Evolutionary conservation across 2,329 filamentous ascomycete species (phyloP).

Genomic region (Diaporthe australafricana): DNA sequence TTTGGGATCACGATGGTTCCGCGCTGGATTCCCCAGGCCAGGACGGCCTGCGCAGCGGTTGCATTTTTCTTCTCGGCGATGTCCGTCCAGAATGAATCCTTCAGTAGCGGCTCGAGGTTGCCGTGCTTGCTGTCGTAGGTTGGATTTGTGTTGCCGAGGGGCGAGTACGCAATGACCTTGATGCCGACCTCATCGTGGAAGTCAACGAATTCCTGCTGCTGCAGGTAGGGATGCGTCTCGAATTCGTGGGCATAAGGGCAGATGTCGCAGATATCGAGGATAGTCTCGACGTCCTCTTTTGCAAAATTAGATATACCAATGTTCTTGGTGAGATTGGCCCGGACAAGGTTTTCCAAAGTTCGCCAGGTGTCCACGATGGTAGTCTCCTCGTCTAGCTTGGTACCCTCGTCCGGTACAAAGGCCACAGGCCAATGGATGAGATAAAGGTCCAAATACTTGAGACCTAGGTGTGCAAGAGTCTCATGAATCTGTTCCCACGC

Average conservation of each 20-base stretch:
- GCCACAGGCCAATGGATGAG: slow-evolving; percentile 65
- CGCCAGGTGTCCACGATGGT: slow-evolving; percentile 62
- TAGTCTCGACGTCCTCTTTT: slow-evolving; percentile 49
- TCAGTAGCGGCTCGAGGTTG: slow-evolving; percentile 48
- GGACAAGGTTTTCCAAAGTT: slow-evolving; percentile 66
- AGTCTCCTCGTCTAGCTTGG: slow-evolving; percentile 45
- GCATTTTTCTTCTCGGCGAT: slow-evolving; percentile 54
- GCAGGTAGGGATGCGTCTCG: slow-evolving; percentile 64
- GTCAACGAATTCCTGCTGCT: slow-evolving; percentile 60
- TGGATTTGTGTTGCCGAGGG: slow-evolving; percentile 64
- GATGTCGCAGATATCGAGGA: slow-evolving; percentile 56
- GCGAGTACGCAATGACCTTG: slow-evolving; percentile 58
- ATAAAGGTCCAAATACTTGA: slow-evolving; percentile 64
- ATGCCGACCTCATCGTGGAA: slow-evolving; percentile 57
- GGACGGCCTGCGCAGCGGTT: slow-evolving; percentile 56
- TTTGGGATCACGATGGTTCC: slow-evolving; percentile 64
- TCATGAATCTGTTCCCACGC: slow-evolving; percentile 59
- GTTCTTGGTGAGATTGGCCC: slow-evolving; percentile 62
- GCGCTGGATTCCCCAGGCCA: slow-evolving; percentile 61
- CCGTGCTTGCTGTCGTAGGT: slow-evolving; percentile 51
- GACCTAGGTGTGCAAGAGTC: slow-evolving; percentile 59
- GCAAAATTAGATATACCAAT: slow-evolving; percentile 75
- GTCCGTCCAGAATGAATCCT: slow-evolving; percentile 53
- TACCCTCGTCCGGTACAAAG: slow-evolving; percentile 46
- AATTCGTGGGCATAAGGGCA: slow-evolving; percentile 70